Percentiles rank a stretch among this genome's conserved stretches.
phyloP scores from a whole-genome alignment of 192 early-diverging fungal species.

The Physocladia obscura region DNA sequence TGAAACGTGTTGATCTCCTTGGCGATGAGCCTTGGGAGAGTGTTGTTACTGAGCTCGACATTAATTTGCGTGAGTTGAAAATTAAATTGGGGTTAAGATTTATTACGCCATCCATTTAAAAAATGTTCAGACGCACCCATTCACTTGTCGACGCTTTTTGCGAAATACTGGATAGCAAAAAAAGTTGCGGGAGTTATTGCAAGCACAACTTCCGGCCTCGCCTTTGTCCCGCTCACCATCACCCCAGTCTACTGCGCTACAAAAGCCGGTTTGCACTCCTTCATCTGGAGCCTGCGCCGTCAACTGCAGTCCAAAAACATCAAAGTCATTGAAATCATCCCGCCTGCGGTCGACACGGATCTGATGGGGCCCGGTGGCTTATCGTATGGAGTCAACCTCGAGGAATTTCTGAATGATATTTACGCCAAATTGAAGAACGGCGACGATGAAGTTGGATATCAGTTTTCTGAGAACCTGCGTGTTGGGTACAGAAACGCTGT shows the following conservation, averaged over 20 bases:
- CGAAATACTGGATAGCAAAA: too few species aligned
- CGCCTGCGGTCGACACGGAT: slow-evolving; percentile 36
- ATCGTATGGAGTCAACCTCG: not conserved
- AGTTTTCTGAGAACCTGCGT: not conserved
- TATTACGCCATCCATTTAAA: too few species aligned
- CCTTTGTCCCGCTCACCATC: slow-evolving; percentile 23
- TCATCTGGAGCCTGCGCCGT: slow-evolving; percentile 18
- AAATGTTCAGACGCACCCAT: slow-evolving; percentile 27
- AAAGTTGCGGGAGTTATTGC: too few species aligned
- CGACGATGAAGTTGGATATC: not conserved
- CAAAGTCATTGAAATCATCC: slow-evolving; percentile 36
- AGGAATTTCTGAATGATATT: not conserved
- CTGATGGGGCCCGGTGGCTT: slow-evolving; percentile 14
- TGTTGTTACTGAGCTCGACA: slow-evolving; percentile 11
- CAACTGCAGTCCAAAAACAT: too few species aligned
- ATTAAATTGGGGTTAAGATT: slow-evolving; percentile 19
- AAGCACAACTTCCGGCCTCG: slow-evolving; percentile 29
- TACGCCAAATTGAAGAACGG: not conserved
- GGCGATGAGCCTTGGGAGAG: not conserved
- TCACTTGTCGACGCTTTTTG: too few species aligned
- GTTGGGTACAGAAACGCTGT: too few species aligned
- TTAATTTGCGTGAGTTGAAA: slow-evolving; percentile 21
- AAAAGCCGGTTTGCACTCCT: slow-evolving; percentile 34
- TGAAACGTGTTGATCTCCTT: slow-evolving; percentile 20
- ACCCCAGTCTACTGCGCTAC: slow-evolving; percentile 32